Conservation (phyloP, 1,284 basidiomycete genomes). For the Ustilago tritici region DNA sequence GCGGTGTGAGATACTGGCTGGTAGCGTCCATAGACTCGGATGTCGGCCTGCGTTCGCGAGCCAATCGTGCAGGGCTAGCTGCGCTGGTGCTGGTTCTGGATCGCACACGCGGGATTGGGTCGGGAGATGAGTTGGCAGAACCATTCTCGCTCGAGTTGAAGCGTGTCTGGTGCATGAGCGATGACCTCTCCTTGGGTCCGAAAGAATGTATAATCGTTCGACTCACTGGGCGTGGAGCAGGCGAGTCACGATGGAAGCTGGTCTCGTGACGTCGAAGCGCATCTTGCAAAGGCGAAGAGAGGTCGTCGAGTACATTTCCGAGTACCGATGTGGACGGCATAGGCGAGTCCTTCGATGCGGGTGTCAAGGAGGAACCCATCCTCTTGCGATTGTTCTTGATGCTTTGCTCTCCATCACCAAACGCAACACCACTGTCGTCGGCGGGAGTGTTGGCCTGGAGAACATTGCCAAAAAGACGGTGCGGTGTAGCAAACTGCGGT, state of each 20-base stretch:
- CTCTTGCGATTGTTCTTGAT: conserved; percentile 41
- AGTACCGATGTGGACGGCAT: conserved; percentile 1
- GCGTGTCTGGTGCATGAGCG: conserved; percentile 53
- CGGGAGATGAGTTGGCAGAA: conserved; percentile 41
- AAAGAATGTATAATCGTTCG: conserved; percentile 34
- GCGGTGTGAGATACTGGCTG: conserved; percentile 64
- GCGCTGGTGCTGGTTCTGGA: conserved; percentile 36
- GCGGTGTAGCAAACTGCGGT: conserved; percentile 29
- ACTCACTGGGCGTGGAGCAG: conserved; percentile 26
- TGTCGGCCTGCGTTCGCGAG: conserved; percentile 36
- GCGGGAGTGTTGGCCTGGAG: conserved; percentile 28
- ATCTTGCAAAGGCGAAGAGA: conserved; percentile 39
- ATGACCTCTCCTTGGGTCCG: conserved; percentile 53
- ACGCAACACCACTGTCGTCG: conserved; percentile 55
- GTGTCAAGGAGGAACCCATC: conserved; percentile 15
- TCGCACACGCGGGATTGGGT: conserved; percentile 34
- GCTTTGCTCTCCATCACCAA: conserved; percentile 33
- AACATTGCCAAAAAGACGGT: conserved; percentile 33
- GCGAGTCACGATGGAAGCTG: conserved; percentile 44
- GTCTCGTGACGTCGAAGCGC: conserved; percentile 37
- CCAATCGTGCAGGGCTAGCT: conserved; percentile 34
- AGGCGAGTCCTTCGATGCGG: background rate
- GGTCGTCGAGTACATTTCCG: conserved; percentile 29
- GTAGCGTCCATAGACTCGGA: conserved; percentile 35
- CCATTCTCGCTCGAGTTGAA: conserved; percentile 46